Evolutionary conservation across 2,329 filamentous ascomycete species (phyloP).

Genomic region (Phialemoniopsis sp.): DNA sequence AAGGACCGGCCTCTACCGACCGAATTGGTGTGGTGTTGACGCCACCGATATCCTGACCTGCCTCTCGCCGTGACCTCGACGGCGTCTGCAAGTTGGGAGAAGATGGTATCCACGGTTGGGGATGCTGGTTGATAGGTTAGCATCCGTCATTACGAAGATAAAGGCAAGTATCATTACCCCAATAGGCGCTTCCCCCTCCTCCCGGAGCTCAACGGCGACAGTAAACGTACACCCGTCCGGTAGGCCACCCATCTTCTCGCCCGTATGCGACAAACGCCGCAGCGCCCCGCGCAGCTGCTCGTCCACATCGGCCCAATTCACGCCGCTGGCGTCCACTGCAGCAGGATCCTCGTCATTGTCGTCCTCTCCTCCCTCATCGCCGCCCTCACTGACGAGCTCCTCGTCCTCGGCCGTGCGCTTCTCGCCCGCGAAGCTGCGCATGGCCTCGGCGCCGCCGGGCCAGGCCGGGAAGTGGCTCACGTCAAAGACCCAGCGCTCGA

Average conservation of each 20-base stretch:
- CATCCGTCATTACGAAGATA: not conserved
- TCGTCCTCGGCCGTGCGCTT: conserved; percentile 8
- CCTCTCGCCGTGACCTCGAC: conserved; percentile 21
- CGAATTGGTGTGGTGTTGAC: conserved; percentile 44
- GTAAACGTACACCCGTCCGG: conserved; percentile 69
- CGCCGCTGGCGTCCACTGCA: conserved; percentile 4
- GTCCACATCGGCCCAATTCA: conserved; percentile 59
- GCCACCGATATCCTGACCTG: conserved; percentile 27
- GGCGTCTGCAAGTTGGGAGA: conserved; percentile 39
- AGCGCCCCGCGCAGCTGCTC: conserved; percentile 70
- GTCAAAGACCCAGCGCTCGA: conserved; percentile 61
- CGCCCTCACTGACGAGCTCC: not conserved
- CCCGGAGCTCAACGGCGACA: conserved; percentile 68
- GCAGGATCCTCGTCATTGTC: conserved; percentile 5
- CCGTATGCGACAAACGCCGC: conserved; percentile 55
- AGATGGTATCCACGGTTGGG: conserved; percentile 58
- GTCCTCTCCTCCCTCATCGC: conserved; percentile 11
- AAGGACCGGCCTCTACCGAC: conserved; percentile 50
- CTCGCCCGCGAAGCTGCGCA: conserved; percentile 17
- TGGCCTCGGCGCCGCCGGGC: conserved; percentile 25
- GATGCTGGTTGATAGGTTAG: conserved; percentile 35
- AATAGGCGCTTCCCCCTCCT: conserved; percentile 45
- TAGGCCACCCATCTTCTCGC: conserved; percentile 50
- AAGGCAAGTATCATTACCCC: conserved; percentile 43
- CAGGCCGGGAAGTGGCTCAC: conserved; percentile 46